These are phyloP conservation scores for Glutinoglossum americanum DNA, from an alignment of 495 filamentous ascomycete species.

Conservation along the genomic window DNA sequence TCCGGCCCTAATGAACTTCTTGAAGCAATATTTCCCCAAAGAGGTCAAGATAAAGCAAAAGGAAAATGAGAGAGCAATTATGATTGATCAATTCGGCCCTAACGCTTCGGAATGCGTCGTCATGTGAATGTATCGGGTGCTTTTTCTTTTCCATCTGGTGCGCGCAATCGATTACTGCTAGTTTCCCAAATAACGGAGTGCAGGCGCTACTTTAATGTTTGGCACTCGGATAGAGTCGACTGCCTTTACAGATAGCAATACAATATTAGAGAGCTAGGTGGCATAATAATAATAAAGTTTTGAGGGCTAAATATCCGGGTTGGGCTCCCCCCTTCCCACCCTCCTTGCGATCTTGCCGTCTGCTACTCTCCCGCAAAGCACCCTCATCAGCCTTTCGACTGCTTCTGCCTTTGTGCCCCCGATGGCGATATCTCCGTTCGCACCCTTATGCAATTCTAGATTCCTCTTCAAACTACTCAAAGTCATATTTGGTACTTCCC, in stretches of 20 bases:
- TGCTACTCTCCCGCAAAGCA: conserved; percentile 13
- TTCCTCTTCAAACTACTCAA: conserved; percentile 14
- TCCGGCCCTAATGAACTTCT: conserved; percentile 30
- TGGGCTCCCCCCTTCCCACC: conserved; percentile 8
- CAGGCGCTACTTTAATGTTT: no score
- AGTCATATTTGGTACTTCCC: conserved; percentile 9
- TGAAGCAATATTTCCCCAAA: conserved; percentile 46
- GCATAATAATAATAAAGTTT: neutral
- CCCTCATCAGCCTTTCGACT: conserved; percentile 8
- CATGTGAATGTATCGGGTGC: conserved; percentile 15
- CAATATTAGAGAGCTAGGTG: neutral
- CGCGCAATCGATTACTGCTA: no score
- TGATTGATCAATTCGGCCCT: conserved; percentile 30
- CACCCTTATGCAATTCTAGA: conserved; percentile 14
- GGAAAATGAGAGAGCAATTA: conserved; percentile 30
- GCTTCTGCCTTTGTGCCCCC: conserved; percentile 14
- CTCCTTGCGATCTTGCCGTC: conserved; percentile 11
- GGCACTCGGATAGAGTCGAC: no score
- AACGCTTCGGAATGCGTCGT: conserved; percentile 20
- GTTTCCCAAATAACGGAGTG: no score
- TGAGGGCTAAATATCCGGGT: neutral
- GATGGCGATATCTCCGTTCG: conserved; percentile 12
- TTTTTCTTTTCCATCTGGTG: no score
- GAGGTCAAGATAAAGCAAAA: conserved; percentile 43
- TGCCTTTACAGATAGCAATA: neutral